Evolutionary conservation across 768 basidiomycete genomes (phyloP), one percentile per base, ranked within the genome.

Genomic region (Psilocybe cyanescens): DNA sequence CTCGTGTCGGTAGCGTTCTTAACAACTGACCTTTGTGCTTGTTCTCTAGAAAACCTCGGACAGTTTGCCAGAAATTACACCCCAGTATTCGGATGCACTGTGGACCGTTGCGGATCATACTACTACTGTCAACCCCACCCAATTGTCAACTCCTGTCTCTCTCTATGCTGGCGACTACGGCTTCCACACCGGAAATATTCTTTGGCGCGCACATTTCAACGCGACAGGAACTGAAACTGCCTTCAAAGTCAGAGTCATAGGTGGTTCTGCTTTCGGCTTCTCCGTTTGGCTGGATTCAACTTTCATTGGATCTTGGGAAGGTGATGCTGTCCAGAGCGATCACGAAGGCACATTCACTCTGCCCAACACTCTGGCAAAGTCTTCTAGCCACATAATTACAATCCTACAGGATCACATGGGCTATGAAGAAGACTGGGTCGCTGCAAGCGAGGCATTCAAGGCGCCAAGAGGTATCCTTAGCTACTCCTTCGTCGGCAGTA

Each of bases 331-430:
- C 0, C 73, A 74, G 51, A 65, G 70, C 7, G 65, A 69, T 53
- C 78, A 73, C 57, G 70, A 74, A 47, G 69, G 72, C 35, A 72
- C 76, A 8, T 78, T 76, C 62, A 67, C 72, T 5, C 76, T 81
- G 66, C 74, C 75, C 4, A 46, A 68, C 3, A 61, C 62, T 6
- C 56, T 79, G 63, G 56, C 49, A 9, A 59, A 67, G 33, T 79
- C 74, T 8, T 73, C 74, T 3, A 64, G 65, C 30, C 79, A 84
- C 62, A 72, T 83, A 31, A 67, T 85, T 48, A 84, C 83, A 1
- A 79, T 85, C 39, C 59, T 85, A 24, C 81, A 84, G 68, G 84
- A 84, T 63, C 83, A 83, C 60, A 84, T 83, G 82, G 82, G 82
- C 6, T 76, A 79, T 35, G 83, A 83, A 41, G 79, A 80, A 59